phyloP scores from a whole-genome alignment of 805 yeast species.

The Lipomyces yamadae region DNA sequence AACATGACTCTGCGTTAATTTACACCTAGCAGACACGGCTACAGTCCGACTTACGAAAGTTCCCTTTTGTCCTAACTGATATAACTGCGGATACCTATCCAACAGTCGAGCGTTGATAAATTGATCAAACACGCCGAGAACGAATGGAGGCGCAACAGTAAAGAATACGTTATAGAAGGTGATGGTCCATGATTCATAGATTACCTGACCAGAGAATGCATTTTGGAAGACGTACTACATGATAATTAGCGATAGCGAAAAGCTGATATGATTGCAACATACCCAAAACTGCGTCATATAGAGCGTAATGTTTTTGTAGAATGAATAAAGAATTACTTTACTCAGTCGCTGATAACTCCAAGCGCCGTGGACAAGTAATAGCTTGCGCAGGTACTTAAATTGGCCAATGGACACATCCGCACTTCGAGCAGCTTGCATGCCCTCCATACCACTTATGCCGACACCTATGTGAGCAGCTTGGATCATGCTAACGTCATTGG shows the following conservation, averaged over 20 bases:
- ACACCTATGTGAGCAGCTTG: conserved; percentile 99
- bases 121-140: conserved; percentile 95
- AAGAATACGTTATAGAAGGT: conserved; percentile 94
- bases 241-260: background rate
- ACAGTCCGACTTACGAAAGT: conserved; percentile 54
- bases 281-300: conserved; percentile 98
- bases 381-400: conserved; percentile 80
- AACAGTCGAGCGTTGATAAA: conserved; percentile 88
- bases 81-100: conserved; percentile 89
- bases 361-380: conserved; percentile 90
- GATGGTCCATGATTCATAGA: conserved; percentile 97
- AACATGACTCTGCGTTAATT: background rate
- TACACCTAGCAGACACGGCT: background rate
- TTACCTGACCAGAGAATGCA: conserved; percentile 92
- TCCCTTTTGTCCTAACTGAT: conserved; percentile 86
- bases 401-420: conserved; percentile 98
- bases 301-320: conserved; percentile 91
- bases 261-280: background rate
- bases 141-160: conserved; percentile 94
- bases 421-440: conserved; percentile 98
- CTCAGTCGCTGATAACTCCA: conserved; percentile 98
- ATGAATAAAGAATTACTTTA: conserved; percentile 89
- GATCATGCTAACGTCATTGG: conserved; percentile 98
- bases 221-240: conserved; percentile 75
- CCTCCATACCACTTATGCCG: conserved; percentile 99